These are phyloP conservation scores for Trichosanthes truncata DNA, from an alignment of 306 rosid genomes.

Conservation along the genomic window DNA sequence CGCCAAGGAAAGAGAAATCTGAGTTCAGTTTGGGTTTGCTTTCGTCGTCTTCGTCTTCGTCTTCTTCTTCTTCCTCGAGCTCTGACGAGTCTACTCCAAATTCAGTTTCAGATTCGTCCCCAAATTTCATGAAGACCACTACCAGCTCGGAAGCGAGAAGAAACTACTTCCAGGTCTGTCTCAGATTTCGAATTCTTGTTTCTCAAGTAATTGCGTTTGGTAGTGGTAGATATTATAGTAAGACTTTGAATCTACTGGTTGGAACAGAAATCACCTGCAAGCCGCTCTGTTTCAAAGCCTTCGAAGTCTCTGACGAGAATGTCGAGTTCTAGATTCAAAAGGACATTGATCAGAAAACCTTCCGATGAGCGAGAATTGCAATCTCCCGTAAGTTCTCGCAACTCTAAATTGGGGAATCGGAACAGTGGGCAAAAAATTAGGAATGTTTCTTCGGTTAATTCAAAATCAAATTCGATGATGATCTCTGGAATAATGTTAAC, in stretches of 20 bases:
- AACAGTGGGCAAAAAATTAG: neutral
- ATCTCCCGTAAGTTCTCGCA: constrained; percentile 18
- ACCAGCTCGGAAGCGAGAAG: constrained; percentile 41
- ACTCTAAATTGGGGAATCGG: constrained; percentile 25
- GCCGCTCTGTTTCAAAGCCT: neutral
- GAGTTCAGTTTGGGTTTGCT: constrained; percentile 5
- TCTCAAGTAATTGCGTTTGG: neutral
- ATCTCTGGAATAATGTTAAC: constrained; percentile 21
- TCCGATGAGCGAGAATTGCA: neutral
- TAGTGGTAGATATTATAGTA: neutral
- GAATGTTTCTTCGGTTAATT: constrained; percentile 5
- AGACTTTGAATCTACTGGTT: neutral
- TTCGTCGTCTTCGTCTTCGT: constrained; percentile 1
- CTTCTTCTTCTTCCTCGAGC: constrained; percentile 18
- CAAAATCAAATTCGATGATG: constrained; percentile 14
- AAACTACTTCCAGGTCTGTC: constrained; percentile 43
- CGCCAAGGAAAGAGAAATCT: constrained; percentile 22
- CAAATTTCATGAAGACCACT: constrained; percentile 44
- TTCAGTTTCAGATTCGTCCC: constrained; percentile 28
- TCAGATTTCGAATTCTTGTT: neutral
- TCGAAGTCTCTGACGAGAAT: constrained; percentile 29
- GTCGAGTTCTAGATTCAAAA: constrained; percentile 47
- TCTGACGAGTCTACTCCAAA: constrained; percentile 18
- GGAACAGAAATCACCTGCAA: constrained; percentile 12
- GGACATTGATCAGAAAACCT: constrained; percentile 25